phyloP scores from a whole-genome alignment of 768 basidiomycete species.

The Ramaria sp. region DNA sequence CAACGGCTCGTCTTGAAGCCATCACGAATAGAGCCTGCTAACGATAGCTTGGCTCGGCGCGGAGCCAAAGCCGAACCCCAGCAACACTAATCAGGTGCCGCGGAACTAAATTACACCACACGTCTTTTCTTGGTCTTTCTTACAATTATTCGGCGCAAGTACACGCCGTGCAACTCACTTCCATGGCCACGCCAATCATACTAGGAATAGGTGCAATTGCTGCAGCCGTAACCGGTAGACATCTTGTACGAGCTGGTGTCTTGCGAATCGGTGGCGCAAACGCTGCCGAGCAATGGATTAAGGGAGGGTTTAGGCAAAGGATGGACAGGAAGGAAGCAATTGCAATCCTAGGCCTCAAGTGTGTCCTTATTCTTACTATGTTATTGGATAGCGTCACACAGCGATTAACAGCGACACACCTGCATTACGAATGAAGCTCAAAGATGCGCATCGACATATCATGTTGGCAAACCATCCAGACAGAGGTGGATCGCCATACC shows the following conservation, averaged over 20 bases:
- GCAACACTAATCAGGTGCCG: neutral
- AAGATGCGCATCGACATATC: constrained; percentile 92
- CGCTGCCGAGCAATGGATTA: constrained; percentile 76
- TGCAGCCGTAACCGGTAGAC: constrained; percentile 65
- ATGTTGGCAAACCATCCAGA: constrained; percentile 99
- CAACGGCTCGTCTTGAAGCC: too few species aligned
- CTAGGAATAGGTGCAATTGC: constrained; percentile 70
- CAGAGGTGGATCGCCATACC: constrained; percentile 94
- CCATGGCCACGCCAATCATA: constrained; percentile 72
- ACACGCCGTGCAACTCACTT: neutral
- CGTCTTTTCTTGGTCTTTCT: neutral
- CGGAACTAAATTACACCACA: neutral
- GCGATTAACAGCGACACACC: constrained; percentile 61
- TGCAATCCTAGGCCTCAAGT: constrained; percentile 88
- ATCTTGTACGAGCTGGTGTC: constrained; percentile 51
- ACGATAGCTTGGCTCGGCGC: too few species aligned
- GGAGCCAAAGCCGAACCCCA: too few species aligned
- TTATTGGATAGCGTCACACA: neutral
- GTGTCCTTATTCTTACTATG: constrained; percentile 21
- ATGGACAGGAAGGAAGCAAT: constrained; percentile 96
- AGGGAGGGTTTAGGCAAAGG: constrained; percentile 90
- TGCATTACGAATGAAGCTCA: constrained; percentile 62
- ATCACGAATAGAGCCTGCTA: too few species aligned
- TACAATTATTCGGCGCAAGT: too few species aligned
- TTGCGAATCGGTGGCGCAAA: constrained; percentile 37